Conservation (phyloP, 495 filamentous ascomycete genomes). For the Barbatosphaeria neglecta region DNA sequence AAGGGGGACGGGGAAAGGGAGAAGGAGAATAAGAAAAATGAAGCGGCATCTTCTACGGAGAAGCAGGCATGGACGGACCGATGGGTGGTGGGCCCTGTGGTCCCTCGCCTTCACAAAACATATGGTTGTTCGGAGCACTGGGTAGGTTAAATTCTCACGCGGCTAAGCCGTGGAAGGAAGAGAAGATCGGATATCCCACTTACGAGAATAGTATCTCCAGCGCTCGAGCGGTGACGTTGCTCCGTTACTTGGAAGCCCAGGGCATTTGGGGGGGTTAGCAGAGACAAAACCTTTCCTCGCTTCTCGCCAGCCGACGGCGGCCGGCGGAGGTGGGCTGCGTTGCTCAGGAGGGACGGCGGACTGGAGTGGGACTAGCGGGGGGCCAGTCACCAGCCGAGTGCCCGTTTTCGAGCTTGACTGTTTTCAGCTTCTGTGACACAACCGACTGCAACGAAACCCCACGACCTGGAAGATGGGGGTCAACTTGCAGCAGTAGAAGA, state of each 20-base stretch:
- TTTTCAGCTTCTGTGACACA: not conserved
- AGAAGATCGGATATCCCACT: not conserved
- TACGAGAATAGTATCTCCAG: no score
- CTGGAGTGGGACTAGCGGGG: not conserved
- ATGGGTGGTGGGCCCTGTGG: not conserved
- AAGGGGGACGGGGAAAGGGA: no score
- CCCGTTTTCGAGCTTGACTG: not conserved
- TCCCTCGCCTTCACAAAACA: not conserved
- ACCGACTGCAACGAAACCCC: not conserved
- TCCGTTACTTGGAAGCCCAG: no score
- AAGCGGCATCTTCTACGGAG: not conserved
- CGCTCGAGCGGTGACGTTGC: no score
- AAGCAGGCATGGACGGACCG: no score
- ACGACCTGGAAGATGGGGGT: constrained; percentile 1
- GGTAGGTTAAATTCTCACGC: no score
- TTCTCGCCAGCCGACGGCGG: no score
- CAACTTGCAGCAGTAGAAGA: not conserved
- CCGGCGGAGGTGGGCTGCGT: not conserved
- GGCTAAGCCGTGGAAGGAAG: not conserved
- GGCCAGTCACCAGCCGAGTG: not conserved
- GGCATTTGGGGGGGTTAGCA: no score
- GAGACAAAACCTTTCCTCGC: no score
- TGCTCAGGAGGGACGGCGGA: not conserved
- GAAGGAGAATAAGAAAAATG: not conserved
- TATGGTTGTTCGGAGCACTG: no score